Evolutionary conservation across 202 grass and related monocot genomes (phyloP), one percentile per base, ranked within the genome.

Genomic region (Eragrostis tef): DNA sequence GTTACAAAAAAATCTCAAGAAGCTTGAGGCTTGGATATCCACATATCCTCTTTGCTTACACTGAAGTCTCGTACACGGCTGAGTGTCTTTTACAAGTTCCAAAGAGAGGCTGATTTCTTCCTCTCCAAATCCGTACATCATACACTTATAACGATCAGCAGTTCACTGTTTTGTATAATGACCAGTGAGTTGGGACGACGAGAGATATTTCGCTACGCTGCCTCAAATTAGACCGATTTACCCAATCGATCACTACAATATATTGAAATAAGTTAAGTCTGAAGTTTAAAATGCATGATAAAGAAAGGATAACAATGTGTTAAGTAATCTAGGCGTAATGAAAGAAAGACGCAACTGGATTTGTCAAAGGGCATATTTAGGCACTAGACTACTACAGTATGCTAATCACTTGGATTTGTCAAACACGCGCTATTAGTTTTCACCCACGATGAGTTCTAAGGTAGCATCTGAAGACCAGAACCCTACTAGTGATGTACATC

Each of bases 391-490:
- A 4, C 31, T 4, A 34, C 4, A 34, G 31, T 21, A 46, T 11
- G 51, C 19, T 49, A 34, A 34, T 34, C 42, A 75, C 15, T 75
- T 3, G 15, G 26, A 41, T 2, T 34, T 34, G 1, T 34, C 2
- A 34, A 34, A 34, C 31, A 34, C 31, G 31, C 31, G 31, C 31
- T 34, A 4, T 34, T 34, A 4, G 31, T 34, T 34, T 34, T n/a
- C 31, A 34, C 31, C 31, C 4, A 34, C 31, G 31, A 34, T 34
- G 31, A 34, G 31, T 4, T 34, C 31, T 34, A 39, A 7, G 20
- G 54, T 16, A 83, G 52, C 69, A 80, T 56, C 58, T 45, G n/a
- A n/a, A n/a, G n/a, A n/a, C n/a, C n/a, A 78, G 20, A 71, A 79
- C 19, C 57, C 56, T 77, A 16, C 2, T 0, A 39, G 9, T 4